phyloP scores from a whole-genome alignment of 495 filamentous ascomycete genomes.

The Sabuloglossum arenarium region DNA sequence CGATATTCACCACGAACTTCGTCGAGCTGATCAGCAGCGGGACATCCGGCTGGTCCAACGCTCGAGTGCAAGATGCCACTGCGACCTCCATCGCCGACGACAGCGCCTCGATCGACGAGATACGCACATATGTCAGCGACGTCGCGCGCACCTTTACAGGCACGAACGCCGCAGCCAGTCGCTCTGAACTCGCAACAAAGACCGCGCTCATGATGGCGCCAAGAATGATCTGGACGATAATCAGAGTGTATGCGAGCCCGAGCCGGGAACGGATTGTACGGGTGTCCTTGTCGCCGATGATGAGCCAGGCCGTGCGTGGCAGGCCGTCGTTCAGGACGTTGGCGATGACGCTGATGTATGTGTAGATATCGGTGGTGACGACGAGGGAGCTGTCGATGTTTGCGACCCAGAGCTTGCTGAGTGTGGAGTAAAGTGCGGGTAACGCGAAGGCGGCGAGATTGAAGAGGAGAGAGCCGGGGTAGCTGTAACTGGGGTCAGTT shows the following conservation, averaged over 20 bases:
- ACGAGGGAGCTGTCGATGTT: slow-evolving; percentile 42
- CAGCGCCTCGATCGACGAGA: slow-evolving; percentile 37
- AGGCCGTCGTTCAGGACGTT: slow-evolving; percentile 60
- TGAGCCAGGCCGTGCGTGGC: slow-evolving; percentile 43
- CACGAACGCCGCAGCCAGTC: slow-evolving; percentile 40
- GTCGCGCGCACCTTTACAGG: slow-evolving; percentile 31
- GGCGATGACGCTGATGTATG: slow-evolving; percentile 38
- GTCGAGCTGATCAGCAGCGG: slow-evolving; percentile 44
- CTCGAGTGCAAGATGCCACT: slow-evolving; percentile 37
- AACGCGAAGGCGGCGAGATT: slow-evolving; percentile 43
- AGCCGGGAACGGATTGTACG: slow-evolving; percentile 31
- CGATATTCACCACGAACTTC: slow-evolving; percentile 44
- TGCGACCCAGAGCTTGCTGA: slow-evolving; percentile 57
- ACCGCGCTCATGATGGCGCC: slow-evolving; percentile 39
- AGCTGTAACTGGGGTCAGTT: too few species aligned
- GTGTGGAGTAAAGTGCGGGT: slow-evolving; percentile 46
- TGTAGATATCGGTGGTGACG: slow-evolving; percentile 46
- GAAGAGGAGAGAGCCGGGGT: slow-evolving; percentile 35
- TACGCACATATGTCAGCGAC: slow-evolving; percentile 43
- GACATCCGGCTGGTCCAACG: slow-evolving; percentile 52
- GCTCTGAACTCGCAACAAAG: slow-evolving; percentile 32
- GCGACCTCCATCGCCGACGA: slow-evolving; percentile 43
- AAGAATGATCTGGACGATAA: slow-evolving; percentile 33
- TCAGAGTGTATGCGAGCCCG: slow-evolving; percentile 39
- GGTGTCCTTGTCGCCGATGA: slow-evolving; percentile 44